These are phyloP conservation scores for Cutaneotrichosporon cavernicola DNA, from an alignment of 1,284 basidiomycete genomes.

Conservation along the genomic window DNA sequence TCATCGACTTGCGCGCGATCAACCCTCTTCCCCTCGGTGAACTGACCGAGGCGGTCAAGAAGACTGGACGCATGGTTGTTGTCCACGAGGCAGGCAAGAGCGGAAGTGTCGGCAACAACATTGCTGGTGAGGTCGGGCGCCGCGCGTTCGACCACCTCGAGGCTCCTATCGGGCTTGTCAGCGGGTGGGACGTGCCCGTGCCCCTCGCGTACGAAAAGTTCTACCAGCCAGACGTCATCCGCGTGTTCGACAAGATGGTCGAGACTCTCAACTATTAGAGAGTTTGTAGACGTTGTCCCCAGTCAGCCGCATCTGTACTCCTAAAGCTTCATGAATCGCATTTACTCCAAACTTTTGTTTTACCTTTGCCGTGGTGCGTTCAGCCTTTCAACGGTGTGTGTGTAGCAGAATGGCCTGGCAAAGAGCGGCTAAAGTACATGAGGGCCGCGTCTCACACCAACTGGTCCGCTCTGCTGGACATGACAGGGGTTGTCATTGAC, in stretches of 20 bases:
- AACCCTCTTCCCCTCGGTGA: slow-evolving; percentile 84
- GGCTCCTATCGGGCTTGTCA: slow-evolving; percentile 80
- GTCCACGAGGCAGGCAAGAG: slow-evolving; percentile 87
- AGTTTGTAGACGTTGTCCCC: not conserved
- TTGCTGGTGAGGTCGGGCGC: slow-evolving; percentile 80
- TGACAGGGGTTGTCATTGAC: no score
- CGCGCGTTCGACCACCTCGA: slow-evolving; percentile 80
- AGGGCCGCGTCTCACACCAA: no score
- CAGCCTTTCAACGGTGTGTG: no score
- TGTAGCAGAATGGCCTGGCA: no score
- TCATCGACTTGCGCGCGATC: slow-evolving; percentile 87
- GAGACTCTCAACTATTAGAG: slow-evolving; percentile 74
- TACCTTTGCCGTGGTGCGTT: not conserved
- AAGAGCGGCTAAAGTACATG: no score
- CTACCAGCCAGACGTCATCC: slow-evolving; percentile 78
- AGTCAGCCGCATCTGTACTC: slow-evolving; percentile 5
- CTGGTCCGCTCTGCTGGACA: no score
- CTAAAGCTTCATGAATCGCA: slow-evolving; percentile 2
- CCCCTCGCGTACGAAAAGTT: slow-evolving; percentile 86
- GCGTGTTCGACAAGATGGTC: slow-evolving; percentile 76
- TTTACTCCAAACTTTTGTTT: not conserved
- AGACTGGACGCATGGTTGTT: slow-evolving; percentile 79
- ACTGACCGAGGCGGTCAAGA: slow-evolving; percentile 73
- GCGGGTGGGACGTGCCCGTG: slow-evolving; percentile 84
- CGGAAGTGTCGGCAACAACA: slow-evolving; percentile 80